Conservation (phyloP, 306 rosid species). For the Cicer arietinum region DNA sequence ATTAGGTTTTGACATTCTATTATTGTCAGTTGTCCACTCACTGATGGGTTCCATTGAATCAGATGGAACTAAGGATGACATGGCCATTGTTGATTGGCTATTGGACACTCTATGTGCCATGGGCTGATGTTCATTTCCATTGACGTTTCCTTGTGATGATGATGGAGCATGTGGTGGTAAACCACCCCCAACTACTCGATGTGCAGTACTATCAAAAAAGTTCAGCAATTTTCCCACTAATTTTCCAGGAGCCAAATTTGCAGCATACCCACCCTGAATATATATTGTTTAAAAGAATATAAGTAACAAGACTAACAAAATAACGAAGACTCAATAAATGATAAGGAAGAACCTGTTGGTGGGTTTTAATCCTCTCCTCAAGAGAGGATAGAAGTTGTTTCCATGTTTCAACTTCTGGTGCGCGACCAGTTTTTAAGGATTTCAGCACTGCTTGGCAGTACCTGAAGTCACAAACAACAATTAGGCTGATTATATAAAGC, state of each 20-base stretch:
- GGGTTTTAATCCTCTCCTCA: conserved; percentile 85
- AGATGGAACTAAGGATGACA: conserved; percentile 88
- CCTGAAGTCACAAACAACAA: conserved; percentile 52
- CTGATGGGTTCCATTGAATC: conserved; percentile 79
- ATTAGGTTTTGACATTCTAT: conserved; percentile 58
- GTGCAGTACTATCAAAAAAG: conserved; percentile 93
- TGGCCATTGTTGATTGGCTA: conserved; percentile 91
- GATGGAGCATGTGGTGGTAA: conserved; percentile 87
- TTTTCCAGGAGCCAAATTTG: conserved; percentile 81
- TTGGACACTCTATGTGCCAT: conserved; percentile 61
- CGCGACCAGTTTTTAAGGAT: conserved; percentile 83
- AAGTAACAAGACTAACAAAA: conserved; percentile 35
- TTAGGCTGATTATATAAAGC: conserved; percentile 34
- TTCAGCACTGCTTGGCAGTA: conserved; percentile 83
- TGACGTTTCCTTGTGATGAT: conserved; percentile 59
- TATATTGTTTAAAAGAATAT: conserved; percentile 32
- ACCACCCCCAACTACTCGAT: conserved; percentile 94
- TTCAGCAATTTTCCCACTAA: conserved; percentile 85
- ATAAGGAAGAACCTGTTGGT: conserved; percentile 74
- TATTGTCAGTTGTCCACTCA: conserved; percentile 69
- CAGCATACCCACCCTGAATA: conserved; percentile 82
- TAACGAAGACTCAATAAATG: conserved; percentile 20
- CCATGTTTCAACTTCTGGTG: conserved; percentile 87
- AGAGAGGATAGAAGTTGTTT: conserved; percentile 74
- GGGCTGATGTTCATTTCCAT: conserved; percentile 61